Evolutionary conservation across 1,139 yeast genomes (phyloP), one percentile per base, ranked within the genome.

Genomic region (Hansenula lynferdii): DNA sequence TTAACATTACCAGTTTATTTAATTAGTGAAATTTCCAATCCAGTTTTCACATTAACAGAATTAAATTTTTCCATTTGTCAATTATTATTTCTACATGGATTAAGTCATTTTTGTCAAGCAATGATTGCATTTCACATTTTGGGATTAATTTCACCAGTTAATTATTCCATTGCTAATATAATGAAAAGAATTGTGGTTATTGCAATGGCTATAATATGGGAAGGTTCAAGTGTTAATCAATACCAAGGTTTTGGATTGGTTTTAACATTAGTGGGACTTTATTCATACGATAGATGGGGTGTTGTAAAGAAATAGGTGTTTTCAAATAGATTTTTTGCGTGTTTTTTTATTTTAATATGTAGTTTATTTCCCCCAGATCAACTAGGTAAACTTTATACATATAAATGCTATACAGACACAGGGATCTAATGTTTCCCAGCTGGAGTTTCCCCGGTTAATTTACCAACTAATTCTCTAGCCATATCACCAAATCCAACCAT

Each of bases 401-500:
- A n/a, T n/a, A n/a, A n/a, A n/a, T n/a, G n/a, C n/a, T n/a, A n/a
- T n/a, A n/a, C n/a, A n/a, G n/a, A n/a, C n/a, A n/a, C 16, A 25
- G n/a, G 6, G 27, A 22, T 9, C 45, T 53, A 68, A 47, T 70
- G 74, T 47, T 65, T 67, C 14, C 71, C 77, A 31, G 56, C 67
- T 31, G 78, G 78, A 31, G 51, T 58, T 48, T 76, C 77, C 39
- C 81, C 82, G 6, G 84, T 77, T 44, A 78, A 38, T 44, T 64
- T 70, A 22, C 72, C 83, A 35, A 80, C 80, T 41, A 71, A 68
- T 40, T 79, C 85, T 59, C 76, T 80, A 31, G 86, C 86, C 64
- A 89, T 85, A 61, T 92, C 98, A 58, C 97, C 98, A 51, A 92
- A 80, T n/a, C 96, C 97, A 44, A 92, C 97, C 97, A 92, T 92